phyloP scores from a whole-genome alignment of 2,329 filamentous ascomycete species.

The Byssothecium circinans region DNA sequence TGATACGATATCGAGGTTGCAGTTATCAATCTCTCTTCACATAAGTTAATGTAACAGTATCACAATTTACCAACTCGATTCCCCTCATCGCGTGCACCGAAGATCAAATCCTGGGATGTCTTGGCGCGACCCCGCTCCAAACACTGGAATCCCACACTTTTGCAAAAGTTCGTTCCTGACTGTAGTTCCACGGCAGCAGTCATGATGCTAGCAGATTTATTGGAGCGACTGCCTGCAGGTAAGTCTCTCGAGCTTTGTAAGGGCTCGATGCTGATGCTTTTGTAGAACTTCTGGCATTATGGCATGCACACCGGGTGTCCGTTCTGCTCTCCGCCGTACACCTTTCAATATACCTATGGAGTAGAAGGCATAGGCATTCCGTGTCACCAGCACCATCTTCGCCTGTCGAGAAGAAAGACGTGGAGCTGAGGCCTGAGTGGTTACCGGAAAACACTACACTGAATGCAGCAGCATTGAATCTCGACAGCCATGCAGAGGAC shows the following conservation, averaged over 20 bases:
- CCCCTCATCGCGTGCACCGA: too few species aligned
- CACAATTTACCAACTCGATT: too few species aligned
- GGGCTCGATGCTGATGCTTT: background rate
- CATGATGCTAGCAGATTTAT: background rate
- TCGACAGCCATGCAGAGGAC: conserved; percentile 34
- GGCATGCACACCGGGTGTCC: conserved; percentile 40
- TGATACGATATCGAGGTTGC: too few species aligned
- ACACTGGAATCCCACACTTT: too few species aligned
- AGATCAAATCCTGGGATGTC: too few species aligned
- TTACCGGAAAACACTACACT: conserved; percentile 37
- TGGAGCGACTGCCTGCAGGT: conserved; percentile 2
- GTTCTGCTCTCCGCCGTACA: conserved; percentile 39
- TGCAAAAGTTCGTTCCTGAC: too few species aligned
- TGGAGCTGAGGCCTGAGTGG: conserved; percentile 40
- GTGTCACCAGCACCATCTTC: conserved; percentile 35
- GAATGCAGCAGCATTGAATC: conserved; percentile 19
- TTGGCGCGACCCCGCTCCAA: too few species aligned
- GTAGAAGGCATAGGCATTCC: conserved; percentile 31
- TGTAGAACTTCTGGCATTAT: conserved; percentile 40
- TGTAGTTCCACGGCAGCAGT: too few species aligned
- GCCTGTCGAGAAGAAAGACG: conserved; percentile 33
- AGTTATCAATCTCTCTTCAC: too few species aligned
- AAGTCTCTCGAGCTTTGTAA: background rate
- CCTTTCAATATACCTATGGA: conserved; percentile 26
- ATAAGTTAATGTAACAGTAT: too few species aligned